These are phyloP conservation scores for Simplicillium sp. DNA, from an alignment of 2,329 filamentous ascomycete genomes.

Conservation along the genomic window DNA sequence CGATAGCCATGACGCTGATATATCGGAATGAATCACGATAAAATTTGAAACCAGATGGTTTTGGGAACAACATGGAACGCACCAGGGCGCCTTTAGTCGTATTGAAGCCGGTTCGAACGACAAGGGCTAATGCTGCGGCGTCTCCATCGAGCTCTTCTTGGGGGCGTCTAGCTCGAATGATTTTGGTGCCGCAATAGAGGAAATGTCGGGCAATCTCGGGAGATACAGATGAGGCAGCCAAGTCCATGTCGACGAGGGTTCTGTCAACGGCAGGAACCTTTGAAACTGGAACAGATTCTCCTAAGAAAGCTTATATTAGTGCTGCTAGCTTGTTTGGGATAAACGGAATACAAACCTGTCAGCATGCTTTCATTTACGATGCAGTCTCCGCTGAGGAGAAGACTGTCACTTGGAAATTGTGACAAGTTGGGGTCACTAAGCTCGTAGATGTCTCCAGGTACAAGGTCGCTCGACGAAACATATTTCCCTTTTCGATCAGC, in stretches of 20 bases:
- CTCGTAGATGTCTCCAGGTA: conserved; percentile 94
- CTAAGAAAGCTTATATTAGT: conserved; percentile 20
- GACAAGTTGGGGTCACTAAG: conserved; percentile 84
- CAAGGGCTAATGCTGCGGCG: conserved; percentile 82
- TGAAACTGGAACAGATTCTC: conserved; percentile 93
- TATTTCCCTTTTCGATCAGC: conserved; percentile 53
- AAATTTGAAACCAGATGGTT: conserved; percentile 97
- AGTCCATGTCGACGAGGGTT: conserved; percentile 63
- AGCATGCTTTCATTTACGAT: conserved; percentile 99
- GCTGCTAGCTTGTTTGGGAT: not conserved
- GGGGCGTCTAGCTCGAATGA: conserved; percentile 80
- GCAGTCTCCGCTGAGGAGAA: conserved; percentile 86
- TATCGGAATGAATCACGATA: conserved; percentile 97
- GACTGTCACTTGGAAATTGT: conserved; percentile 85
- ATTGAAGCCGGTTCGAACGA: conserved; percentile 90
- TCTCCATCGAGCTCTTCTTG: conserved; percentile 81
- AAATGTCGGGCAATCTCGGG: conserved; percentile 81
- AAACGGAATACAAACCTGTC: conserved; percentile 44
- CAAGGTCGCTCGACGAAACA: conserved; percentile 76
- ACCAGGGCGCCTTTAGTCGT: conserved; percentile 95
- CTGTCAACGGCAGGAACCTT: conserved; percentile 80
- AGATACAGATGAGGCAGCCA: conserved; percentile 72
- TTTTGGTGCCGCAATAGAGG: conserved; percentile 90
- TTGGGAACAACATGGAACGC: conserved; percentile 96
- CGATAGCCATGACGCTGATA: conserved; percentile 87